Evolutionary conservation across 257 asterid genomes (phyloP), one percentile per base, ranked within the genome.

Genomic region (Solanum okadae): DNA sequence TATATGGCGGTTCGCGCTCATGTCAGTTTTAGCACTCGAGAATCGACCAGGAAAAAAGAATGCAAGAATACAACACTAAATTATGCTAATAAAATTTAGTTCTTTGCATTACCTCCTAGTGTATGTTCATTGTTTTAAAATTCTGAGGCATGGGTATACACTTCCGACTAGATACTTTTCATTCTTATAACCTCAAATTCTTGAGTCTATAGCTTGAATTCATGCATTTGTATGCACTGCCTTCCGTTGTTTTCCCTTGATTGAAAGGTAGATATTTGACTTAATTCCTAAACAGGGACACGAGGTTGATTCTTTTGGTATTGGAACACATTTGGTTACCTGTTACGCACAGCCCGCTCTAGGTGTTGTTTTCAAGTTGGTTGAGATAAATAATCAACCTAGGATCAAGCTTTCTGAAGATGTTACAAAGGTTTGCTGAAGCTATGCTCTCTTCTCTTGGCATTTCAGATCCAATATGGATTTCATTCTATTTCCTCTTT

Each of bases 401-500:
- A 98, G 99, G 79, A 97, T 97, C 82, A 97, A 96, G 88, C 99
- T 96, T 76, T 97, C 99, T 22, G 99, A 97, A 93, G 99, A 97
- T 89, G 96, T 97, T 90, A 91, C 99, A 59, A 97, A 97, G 98
- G 99, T 96, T 77, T 87, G 93, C 86, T 88, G 86, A 35, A 56
- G 77, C 52, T 88, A 86, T 35, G 68, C 88, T 83, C 38, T 31
- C 20, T 61, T 27, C 85, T 44, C 65, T 27, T 46, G 86, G 27
- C 44, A 65, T 29, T 71, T 83, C 77, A 70, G 44, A 29, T 52
- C 78, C 31, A 35, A n/a, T 87, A 38, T 11, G 70, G 63, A 42
- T 86, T 46, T 89, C 52, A 86, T 87, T 84, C 68, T 76, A 4
- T 91, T 85, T 81, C 68, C 29, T 46, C 68, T 29, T 10, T 46